Base-by-base conservation (phyloP, 2,329 filamentous ascomycete species). In the Fusarium aywerte region DNA sequence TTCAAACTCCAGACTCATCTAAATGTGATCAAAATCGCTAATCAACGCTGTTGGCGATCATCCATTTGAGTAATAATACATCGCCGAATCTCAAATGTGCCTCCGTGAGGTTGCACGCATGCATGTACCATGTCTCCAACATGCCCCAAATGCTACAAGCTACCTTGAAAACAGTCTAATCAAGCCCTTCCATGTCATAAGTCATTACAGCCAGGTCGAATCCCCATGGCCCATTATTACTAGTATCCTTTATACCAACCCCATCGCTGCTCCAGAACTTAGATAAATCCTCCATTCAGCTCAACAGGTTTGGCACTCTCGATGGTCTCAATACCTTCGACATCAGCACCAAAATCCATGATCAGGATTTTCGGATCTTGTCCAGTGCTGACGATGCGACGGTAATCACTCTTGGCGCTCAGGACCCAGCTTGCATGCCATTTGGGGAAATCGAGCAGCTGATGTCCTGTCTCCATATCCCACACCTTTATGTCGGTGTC, bases 381-480 rank as follows among this genome's bases (percentile, higher is more conserved):
- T 48, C 94, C 96, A 1, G 95, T 97, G 72, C 93, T 96, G 65
- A 99, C 92, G 66, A 99, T 96, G 64, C 96, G 89, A 60, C 95
- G 86, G 78, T 98, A 98, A 76, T 99, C 95, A 66, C 92, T 94
- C 84, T 97, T 97, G 50, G 96, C 96, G 67, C 92, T 94, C 60
- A 99, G 82, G 74, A 99, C 96, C 96, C 96, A 99, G 79, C 93
- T 97, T 12, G 91, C 90, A 59, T 97, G 97, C 93, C 94, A 98
- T 70, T 92, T 89, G n/a, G 93, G 92, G 73, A 97, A 95, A 71
- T 93, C 90, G 65, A 96, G 87, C 62, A 95, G 85, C 70, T 93
- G 85, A 44, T 89, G 82, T 32, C 94, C 95, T 4, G 90, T 90
- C 67, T 90, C 88, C 80, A 96, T 91, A 76, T 97, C 92, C 79